A percentile compares a stretch with the other conserved stretches of the same genome.
Conservation (phyloP, 306 rosid species). For the Medicago arabica region DNA sequence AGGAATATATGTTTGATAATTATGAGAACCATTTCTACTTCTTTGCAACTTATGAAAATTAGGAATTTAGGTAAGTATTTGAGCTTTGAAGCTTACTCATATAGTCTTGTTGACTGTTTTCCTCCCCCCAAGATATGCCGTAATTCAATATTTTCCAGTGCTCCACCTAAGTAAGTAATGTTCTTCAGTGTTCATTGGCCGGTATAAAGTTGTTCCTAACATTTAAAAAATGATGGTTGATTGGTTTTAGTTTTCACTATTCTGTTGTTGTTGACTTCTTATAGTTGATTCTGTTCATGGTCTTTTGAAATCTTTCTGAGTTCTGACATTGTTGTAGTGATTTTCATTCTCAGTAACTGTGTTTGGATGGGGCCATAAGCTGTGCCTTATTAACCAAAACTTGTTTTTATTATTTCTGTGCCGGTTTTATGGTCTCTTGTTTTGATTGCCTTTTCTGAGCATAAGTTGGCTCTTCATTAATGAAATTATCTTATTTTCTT, state of each 20-base stretch:
- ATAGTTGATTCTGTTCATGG: background rate
- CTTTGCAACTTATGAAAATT: conserved; percentile 4
- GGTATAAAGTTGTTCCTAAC: background rate
- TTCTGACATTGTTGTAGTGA: background rate
- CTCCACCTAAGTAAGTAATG: background rate
- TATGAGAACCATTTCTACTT: conserved; percentile 12
- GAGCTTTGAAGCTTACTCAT: background rate
- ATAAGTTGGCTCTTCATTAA: conserved; percentile 15
- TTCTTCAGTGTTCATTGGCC: background rate
- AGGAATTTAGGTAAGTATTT: background rate
- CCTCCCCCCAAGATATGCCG: background rate
- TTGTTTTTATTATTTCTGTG: conserved; percentile 2
- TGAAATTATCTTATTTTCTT: conserved; percentile 13
- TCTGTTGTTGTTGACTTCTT: background rate
- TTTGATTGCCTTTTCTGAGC: conserved; percentile 17
- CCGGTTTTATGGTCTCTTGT: background rate
- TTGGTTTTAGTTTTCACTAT: conserved; percentile 4
- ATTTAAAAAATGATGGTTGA: background rate
- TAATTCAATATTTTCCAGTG: background rate
- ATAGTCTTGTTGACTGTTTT: conserved; percentile 20
- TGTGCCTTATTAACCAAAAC: conserved; percentile 11
- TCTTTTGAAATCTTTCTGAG: conserved; percentile 1
- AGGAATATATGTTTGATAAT: background rate
- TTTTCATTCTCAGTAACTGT: conserved; percentile 22
- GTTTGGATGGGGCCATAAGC: conserved; percentile 15